These are phyloP conservation scores for Chenopodium formosanum DNA, from an alignment of 148 eudicot genomes.

Conservation along the genomic window DNA sequence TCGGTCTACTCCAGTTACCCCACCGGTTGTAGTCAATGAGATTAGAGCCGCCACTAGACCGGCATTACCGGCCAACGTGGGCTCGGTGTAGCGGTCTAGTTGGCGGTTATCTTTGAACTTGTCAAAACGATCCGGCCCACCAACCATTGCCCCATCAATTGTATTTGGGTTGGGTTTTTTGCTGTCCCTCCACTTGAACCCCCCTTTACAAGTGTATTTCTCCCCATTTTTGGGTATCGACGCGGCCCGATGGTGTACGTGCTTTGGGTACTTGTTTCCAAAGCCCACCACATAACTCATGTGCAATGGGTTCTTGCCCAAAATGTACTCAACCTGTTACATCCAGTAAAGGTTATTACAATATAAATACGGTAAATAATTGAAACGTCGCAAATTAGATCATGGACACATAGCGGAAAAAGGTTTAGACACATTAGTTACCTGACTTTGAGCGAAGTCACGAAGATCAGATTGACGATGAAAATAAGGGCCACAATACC, in stretches of 20 bases:
- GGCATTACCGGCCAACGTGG: slow-evolving; percentile 78
- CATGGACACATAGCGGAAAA: no score
- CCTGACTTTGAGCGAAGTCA: slow-evolving; percentile 66
- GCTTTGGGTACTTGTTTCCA: slow-evolving; percentile 56
- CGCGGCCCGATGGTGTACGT: slow-evolving; percentile 77
- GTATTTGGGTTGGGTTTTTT: slow-evolving; percentile 50
- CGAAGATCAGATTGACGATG: slow-evolving; percentile 36
- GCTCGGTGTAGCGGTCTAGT: slow-evolving; percentile 53
- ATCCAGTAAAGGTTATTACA: neutral
- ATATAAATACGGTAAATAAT: no score
- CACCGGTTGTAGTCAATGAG: slow-evolving; percentile 50
- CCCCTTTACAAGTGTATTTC: slow-evolving; percentile 58
- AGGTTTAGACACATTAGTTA: neutral
- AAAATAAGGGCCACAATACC: slow-evolving; percentile 59
- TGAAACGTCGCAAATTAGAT: no score
- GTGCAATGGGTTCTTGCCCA: slow-evolving; percentile 60
- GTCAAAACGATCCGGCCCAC: slow-evolving; percentile 63
- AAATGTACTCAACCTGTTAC: slow-evolving; percentile 63
- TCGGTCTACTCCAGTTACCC: slow-evolving; percentile 45
- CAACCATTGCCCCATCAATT: slow-evolving; percentile 72
- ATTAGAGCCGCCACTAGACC: slow-evolving; percentile 82
- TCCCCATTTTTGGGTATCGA: slow-evolving; percentile 47
- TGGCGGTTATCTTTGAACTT: slow-evolving; percentile 46
- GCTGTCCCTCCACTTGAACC: slow-evolving; percentile 51
- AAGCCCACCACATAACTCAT: slow-evolving; percentile 76